Evolutionary conservation across 257 asterid species (phyloP), one percentile per base, ranked within the genome.

Genomic region (Przewalskia tangutica): DNA sequence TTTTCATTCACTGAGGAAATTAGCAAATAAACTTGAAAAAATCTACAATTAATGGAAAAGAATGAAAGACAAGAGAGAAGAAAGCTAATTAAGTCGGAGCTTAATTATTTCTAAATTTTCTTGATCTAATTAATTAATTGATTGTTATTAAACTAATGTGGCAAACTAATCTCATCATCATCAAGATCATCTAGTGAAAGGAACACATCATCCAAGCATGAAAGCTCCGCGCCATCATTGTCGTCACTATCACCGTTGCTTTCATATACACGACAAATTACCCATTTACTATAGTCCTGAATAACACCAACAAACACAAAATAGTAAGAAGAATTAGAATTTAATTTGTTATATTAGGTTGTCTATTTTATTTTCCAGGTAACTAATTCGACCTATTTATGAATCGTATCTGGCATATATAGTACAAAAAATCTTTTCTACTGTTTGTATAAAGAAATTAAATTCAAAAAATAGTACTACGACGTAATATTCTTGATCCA

Each of bases 181-280:
- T 93, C 98, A 77, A 91, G 88, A 89, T 92, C 98, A 73, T 93
- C 98, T 5, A 94, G 82, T 10, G 98, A 93, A 77, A 94, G 84
- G 84, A 90, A 94, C 75, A 94, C 97, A 90, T 94, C 97, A 86
- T 93, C 97, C 92, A 94, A 82, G 88, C 97, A 91, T 11, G 98
- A 94, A 54, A 94, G 98, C 86, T 91, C 95, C 17, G 90, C 77
- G 44, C 93, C 91, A 66, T 89, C 97, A 2, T 90, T 94, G 55
- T 51, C 94, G 18, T 84, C 89, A 67, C 83, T 83, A 23, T 86
- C 89, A 81, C 80, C 50, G 78, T 82, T 87, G 23, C 81, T 77
- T 83, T 95, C 97, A 77, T 89, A 88, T 84, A 95, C 98, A 79
- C 97, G 90, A 81, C 98, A 93, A 18, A 95, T 70, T 1, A 93